Evolutionary conservation across 2,329 filamentous ascomycete species (phyloP), one percentile per base, ranked within the genome.

Genomic region (Ascochyta lentis): DNA sequence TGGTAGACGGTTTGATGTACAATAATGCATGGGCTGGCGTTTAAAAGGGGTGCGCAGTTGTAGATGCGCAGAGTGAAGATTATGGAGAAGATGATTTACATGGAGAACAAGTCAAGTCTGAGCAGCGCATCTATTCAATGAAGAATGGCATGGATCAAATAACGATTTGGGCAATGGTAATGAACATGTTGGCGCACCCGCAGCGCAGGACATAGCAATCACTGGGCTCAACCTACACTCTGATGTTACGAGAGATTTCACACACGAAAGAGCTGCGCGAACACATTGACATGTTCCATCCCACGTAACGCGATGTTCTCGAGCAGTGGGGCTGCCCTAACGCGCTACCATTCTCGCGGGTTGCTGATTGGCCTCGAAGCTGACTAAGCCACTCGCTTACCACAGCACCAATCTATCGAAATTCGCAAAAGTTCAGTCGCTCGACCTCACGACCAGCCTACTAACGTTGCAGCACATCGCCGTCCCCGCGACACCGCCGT

Each of bases 391-490:
- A 16, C 33, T 43, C 42, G 43, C 49, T 29, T 41, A 41, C 12
- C 19, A 12, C 39, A 41, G n/a, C 39, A 41, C 39, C 39, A n/a
- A 33, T 41, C 29, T 34, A 26, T 37, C 38, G 37, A 45, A 41
- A 50, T 42, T 35, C 40, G 13, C 47, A 54, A 38, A 59, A 53
- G 15, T 49, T 49, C 59, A 42, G 33, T 10, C 16, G 34, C 50
- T 39, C 50, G 44, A 38, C 44, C 24, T 52, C 56, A 61, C 63
- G 69, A 70, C 70, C 68, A 71, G 53, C 58, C 63, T 68, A 72
- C 69, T 70, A 70, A 72, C 69, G 67, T 71, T 73, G 70, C 70
- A 71, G 70, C 68, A 68, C 61, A 63, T 59, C 62, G 57, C 64
- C 61, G 63, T 60, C 68, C 60, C 67, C 66, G 63, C 65, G 68